phyloP scores from a whole-genome alignment of 1,284 basidiomycete genomes.

The Golubevia pallescens region DNA sequence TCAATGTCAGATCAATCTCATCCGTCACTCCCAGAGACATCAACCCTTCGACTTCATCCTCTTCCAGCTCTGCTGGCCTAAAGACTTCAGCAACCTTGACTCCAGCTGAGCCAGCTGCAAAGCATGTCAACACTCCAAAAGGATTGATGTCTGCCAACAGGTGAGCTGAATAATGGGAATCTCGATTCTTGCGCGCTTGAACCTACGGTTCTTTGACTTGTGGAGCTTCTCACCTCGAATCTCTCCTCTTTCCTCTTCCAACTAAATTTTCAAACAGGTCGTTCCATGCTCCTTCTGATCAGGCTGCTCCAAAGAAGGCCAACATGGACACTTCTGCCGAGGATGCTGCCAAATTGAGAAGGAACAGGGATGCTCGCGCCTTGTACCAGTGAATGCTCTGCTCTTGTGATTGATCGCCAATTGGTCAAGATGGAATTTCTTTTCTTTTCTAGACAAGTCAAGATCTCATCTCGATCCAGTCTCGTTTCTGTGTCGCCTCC shows the following conservation, averaged over 20 bases:
- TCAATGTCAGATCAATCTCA: neutral
- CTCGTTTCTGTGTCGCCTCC: too few species aligned
- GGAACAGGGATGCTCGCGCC: neutral
- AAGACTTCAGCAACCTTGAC: neutral
- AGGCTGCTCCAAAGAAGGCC: neutral
- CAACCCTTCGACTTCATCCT: neutral
- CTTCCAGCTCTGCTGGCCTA: neutral
- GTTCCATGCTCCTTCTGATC: neutral
- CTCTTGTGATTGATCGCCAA: too few species aligned
- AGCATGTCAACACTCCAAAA: neutral
- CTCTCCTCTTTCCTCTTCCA: too few species aligned
- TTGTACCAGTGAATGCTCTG: too few species aligned
- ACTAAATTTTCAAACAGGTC: neutral
- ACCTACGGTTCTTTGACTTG: too few species aligned
- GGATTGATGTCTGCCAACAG: neutral
- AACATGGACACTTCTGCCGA: neutral
- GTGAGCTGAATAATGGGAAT: neutral
- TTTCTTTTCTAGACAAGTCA: too few species aligned
- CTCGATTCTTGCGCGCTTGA: too few species aligned
- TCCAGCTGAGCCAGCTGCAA: neutral
- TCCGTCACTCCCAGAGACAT: neutral
- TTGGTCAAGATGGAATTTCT: too few species aligned
- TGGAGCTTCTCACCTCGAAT: too few species aligned
- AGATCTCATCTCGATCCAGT: too few species aligned
- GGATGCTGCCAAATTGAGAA: neutral